These are phyloP conservation scores for Fagopyrum esculentum DNA, from an alignment of 148 eudicot genomes.

Conservation along the genomic window DNA sequence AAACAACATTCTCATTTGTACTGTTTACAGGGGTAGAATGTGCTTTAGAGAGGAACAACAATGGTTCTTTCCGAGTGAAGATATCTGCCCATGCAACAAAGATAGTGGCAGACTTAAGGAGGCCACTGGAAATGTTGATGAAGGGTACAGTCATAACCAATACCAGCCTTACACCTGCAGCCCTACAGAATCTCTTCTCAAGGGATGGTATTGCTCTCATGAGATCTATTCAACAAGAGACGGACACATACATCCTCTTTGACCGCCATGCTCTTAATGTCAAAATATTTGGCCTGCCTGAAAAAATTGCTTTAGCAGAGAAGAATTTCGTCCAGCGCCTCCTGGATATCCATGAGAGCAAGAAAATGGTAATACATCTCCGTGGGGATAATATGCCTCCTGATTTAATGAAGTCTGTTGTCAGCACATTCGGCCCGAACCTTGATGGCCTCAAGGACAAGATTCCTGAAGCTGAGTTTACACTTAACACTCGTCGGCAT, in stretches of 20 bases:
- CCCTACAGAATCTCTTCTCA: conserved; percentile 48
- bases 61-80: conserved; percentile 65
- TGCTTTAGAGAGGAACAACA: conserved; percentile 36
- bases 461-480: conserved; percentile 48
- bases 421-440: conserved; percentile 72
- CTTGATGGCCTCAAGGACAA: conserved; percentile 58
- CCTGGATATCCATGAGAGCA: conserved; percentile 47
- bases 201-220: conserved; percentile 51
- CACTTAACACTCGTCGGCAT: conserved; percentile 57
- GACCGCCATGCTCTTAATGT: conserved; percentile 52
- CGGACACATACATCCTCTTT: conserved; percentile 50
- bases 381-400: conserved; percentile 55
- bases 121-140: conserved; percentile 72
- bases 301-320: conserved; percentile 43
- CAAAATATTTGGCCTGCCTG: conserved; percentile 52
- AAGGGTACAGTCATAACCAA: conserved; percentile 53
- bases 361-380: conserved; percentile 59
- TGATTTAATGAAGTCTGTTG: conserved; percentile 85
- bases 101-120: conserved; percentile 68
- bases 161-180: conserved; percentile 54
- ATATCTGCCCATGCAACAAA: conserved; percentile 81
- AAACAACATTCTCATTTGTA: neutral
- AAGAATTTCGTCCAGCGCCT: conserved; percentile 46
- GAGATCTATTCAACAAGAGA: conserved; percentile 62
- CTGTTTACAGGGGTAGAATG: conserved; percentile 55